These are phyloP conservation scores for Macroventuria anomochaeta DNA, from an alignment of 2,329 filamentous ascomycete species.

Conservation along the genomic window DNA sequence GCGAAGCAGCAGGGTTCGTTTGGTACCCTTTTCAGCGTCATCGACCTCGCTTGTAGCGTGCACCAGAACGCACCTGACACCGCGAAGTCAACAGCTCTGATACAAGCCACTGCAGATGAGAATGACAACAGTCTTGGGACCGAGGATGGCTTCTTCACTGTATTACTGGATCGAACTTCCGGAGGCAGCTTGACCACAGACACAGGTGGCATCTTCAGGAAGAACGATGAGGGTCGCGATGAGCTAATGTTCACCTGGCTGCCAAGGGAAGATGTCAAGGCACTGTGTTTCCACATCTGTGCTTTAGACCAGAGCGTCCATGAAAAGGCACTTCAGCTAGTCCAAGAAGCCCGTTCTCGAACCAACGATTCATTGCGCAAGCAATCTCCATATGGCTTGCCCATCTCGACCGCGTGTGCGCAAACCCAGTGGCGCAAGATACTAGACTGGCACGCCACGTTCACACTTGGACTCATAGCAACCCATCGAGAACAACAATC, in stretches of 20 bases:
- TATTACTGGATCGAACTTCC: conserved; percentile 49
- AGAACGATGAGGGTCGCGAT: conserved; percentile 46
- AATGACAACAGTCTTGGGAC: conserved; percentile 46
- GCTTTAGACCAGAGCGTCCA: conserved; percentile 62
- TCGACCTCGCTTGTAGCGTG: conserved; percentile 74
- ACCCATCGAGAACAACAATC: conserved; percentile 75
- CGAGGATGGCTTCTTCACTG: conserved; percentile 48
- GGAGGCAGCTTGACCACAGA: conserved; percentile 46
- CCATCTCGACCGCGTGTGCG: conserved; percentile 31
- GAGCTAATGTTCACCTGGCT: conserved; percentile 66
- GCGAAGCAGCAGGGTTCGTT: conserved; percentile 71
- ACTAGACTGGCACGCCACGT: conserved; percentile 71
- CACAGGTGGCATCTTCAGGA: conserved; percentile 55
- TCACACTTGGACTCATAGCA: conserved; percentile 73
- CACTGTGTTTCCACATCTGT: conserved; percentile 65
- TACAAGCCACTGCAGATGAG: conserved; percentile 61
- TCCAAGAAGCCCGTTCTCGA: conserved; percentile 63
- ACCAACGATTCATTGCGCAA: conserved; percentile 48
- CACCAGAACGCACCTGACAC: conserved; percentile 66
- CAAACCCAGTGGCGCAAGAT: conserved; percentile 69
- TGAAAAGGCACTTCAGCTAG: conserved; percentile 62
- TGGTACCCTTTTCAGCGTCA: conserved; percentile 67
- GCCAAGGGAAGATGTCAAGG: conserved; percentile 64
- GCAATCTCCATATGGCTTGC: conserved; percentile 23
- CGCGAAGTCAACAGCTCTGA: conserved; percentile 63